Evolutionary conservation across 1,284 basidiomycete species (phyloP).

Genomic region (Rhodotorula sp.): DNA sequence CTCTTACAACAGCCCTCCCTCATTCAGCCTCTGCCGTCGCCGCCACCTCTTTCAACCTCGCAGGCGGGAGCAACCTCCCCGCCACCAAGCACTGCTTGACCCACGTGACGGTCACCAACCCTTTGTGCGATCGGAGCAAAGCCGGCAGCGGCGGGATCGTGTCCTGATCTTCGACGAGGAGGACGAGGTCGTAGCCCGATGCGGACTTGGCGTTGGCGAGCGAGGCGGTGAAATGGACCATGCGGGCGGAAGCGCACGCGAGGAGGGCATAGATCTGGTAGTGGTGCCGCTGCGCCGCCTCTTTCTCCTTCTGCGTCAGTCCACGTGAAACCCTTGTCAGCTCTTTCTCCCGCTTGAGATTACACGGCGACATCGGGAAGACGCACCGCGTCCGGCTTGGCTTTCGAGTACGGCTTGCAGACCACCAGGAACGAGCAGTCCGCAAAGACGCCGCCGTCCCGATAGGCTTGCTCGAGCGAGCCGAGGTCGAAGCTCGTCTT

Average conservation of each 20-base stretch:
- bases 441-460: constrained; percentile 58
- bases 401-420: not conserved
- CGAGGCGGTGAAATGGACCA: constrained; percentile 61
- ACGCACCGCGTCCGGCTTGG: constrained; percentile 3
- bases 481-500: constrained; percentile 49
- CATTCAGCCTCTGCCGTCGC: not conserved
- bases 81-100: constrained; percentile 76
- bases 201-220: constrained; percentile 52
- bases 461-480: constrained; percentile 57
- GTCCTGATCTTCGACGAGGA: constrained; percentile 59
- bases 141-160: constrained; percentile 1
- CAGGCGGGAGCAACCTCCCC: constrained; percentile 49
- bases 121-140: constrained; percentile 50
- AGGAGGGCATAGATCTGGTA: constrained; percentile 52
- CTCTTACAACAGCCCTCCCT: not conserved
- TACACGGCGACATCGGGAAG: not conserved
- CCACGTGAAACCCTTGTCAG: constrained; percentile 27
- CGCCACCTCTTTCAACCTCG: constrained; percentile 11
- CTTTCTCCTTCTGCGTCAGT: constrained; percentile 52
- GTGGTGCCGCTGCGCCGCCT: constrained; percentile 52
- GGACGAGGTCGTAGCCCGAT: constrained; percentile 61
- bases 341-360: too few relatives aligned
- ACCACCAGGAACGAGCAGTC: constrained; percentile 40
- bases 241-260: constrained; percentile 68
- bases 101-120: constrained; percentile 61